Evolutionary conservation across 192 early-diverging fungal genomes (phyloP), one percentile per base, ranked within the genome.

Genomic region (Podila minutissima): DNA sequence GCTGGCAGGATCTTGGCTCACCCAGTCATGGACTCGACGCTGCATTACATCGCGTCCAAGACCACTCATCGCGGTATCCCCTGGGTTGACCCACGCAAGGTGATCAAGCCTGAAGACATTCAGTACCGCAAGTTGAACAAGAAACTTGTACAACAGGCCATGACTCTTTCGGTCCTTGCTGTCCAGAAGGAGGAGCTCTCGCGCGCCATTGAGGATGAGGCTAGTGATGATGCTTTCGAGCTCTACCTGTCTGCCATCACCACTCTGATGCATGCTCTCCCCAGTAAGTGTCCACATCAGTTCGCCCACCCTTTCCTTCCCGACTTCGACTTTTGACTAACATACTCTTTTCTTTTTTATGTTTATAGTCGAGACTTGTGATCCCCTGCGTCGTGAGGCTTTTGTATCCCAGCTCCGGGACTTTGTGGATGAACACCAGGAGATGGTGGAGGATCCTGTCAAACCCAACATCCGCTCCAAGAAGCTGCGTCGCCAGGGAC

Each of bases 161-260:
- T 85, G 62, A 82, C 79, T 10, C 72, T 83, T 3, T 78, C 84
- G 1, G 81, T 77, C 5, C 64, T 85, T 33, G 74, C 84, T 35
- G 66, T 85, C 15, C 72, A 85, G 32, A 81, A 73, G 33, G 77
- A 81, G 62, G 77, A 81, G 26, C 35, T 73, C 61, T 81, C 77
- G 31, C 68, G 68, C 38, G 58, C 71, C 1, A 72, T 73, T 6
- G 84, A 79, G 38, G 84, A 85, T 29, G 71, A 83, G 24, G 79
- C 72, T 19, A 72, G 75, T 9, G 82, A 85, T 69, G 75, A 82
- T 60, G 84, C 84, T 0, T 72, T 79, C 22, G 81, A 79, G 59
- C 59, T 75, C 20, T 85, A 85, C 50, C 59, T 85, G 9, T 60
- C 57, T 38, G 71, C 79, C 24, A 38, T 85, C 5, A 77, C 74